Evolutionary conservation across 371 early-diverging fungal species (phyloP).

Genomic region (Syncephalastrum contaminatum): DNA sequence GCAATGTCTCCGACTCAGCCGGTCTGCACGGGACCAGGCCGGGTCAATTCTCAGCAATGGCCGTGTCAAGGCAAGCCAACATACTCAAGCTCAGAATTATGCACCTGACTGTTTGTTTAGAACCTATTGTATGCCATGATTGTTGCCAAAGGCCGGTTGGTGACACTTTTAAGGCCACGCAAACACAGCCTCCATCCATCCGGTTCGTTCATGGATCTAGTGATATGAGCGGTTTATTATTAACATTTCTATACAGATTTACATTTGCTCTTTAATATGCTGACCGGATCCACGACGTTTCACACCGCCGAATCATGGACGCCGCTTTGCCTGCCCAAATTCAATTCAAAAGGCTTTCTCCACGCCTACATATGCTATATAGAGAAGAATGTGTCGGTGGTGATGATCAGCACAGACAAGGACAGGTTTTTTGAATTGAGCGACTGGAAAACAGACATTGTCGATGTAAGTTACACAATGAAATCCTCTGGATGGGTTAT

Average conservation of each 20-base stretch:
- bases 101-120: constrained; percentile 25
- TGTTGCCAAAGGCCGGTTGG: constrained; percentile 71
- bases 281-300: constrained; percentile 73
- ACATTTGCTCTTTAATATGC: constrained; percentile 82
- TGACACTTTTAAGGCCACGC: constrained; percentile 76
- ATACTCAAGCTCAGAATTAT: too few species aligned
- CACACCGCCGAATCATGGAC: constrained; percentile 87
- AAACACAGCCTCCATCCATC: constrained; percentile 80
- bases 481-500: neutral
- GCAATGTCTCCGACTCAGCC: constrained; percentile 69
- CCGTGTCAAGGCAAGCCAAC: constrained; percentile 51
- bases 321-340: constrained; percentile 93
- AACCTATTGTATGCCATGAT: constrained; percentile 77
- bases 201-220: too few species aligned
- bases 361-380: constrained; percentile 88
- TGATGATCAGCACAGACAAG: constrained; percentile 78
- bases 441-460: constrained; percentile 65
- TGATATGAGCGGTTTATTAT: constrained; percentile 38
- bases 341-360: constrained; percentile 85
- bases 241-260: constrained; percentile 53
- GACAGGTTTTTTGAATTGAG: constrained; percentile 83
- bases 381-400: constrained; percentile 64
- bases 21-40: constrained; percentile 64
- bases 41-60: constrained; percentile 58
- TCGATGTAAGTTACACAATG: constrained; percentile 45